These are phyloP conservation scores for Tubosaeta sp. DNA, from an alignment of 768 basidiomycete genomes.

Conservation along the genomic window DNA sequence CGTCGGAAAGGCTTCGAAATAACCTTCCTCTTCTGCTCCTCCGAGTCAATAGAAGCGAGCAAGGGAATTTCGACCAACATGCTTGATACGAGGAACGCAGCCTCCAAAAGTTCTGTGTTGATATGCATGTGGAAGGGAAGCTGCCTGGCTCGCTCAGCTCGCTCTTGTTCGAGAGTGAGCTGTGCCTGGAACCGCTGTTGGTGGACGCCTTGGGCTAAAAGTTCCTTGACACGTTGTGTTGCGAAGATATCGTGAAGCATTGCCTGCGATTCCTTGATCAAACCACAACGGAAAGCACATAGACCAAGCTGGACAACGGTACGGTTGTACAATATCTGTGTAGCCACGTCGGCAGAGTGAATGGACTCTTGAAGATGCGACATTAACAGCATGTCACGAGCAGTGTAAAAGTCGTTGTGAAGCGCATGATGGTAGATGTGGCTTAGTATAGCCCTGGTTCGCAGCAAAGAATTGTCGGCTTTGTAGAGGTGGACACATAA, in stretches of 20 bases:
- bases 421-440: slow-evolving; percentile 98
- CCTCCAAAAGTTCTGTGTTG: slow-evolving; percentile 95
- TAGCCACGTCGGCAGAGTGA: slow-evolving; percentile 92
- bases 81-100: slow-evolving; percentile 95
- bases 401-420: slow-evolving; percentile 94
- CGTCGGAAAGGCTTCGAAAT: slow-evolving; percentile 97
- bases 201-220: slow-evolving; percentile 95
- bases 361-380: slow-evolving; percentile 97
- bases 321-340: slow-evolving; percentile 97
- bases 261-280: slow-evolving; percentile 90
- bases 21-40: slow-evolving; percentile 88
- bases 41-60: slow-evolving; percentile 89
- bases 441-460: slow-evolving; percentile 94
- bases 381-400: slow-evolving; percentile 98
- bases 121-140: slow-evolving; percentile 99
- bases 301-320: slow-evolving; percentile 96
- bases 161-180: slow-evolving; percentile 91
- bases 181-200: slow-evolving; percentile 80
- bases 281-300: slow-evolving; percentile 91
- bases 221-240: slow-evolving; percentile 94
- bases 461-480: slow-evolving; percentile 83
- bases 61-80: slow-evolving; percentile 98
- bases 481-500: slow-evolving; percentile 93
- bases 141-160: slow-evolving; percentile 91
- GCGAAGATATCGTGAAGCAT: slow-evolving; percentile 95